Base-by-base conservation (phyloP, 75 land plant species). In the Isoetes taiwanensis region DNA sequence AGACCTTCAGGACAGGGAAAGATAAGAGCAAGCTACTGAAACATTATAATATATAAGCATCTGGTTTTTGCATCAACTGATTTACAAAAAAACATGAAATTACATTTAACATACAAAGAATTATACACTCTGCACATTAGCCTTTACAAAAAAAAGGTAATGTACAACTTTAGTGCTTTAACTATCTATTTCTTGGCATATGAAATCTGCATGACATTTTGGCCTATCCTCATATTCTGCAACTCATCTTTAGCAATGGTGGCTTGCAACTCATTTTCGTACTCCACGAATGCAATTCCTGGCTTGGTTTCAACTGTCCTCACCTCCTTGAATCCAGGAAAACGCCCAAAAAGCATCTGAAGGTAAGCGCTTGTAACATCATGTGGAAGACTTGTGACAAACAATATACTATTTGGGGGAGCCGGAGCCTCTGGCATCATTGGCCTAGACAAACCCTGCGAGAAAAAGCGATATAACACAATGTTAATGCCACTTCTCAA, bases 131-230 rank as follows among this genome's bases (percentile, higher is more conserved):
- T n/a, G n/a, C n/a, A n/a, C n/a, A n/a, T n/a, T n/a, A n/a, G n/a
- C n/a, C n/a, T n/a, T n/a, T n/a, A n/a, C n/a, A n/a, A n/a, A n/a
- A n/a, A n/a, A n/a, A n/a, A n/a, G n/a, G n/a, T n/a, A n/a, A n/a
- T n/a, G n/a, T n/a, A n/a, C n/a, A n/a, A n/a, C n/a, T n/a, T n/a
- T n/a, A n/a, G n/a, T n/a, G n/a, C n/a, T n/a, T n/a, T n/a, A n/a
- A n/a, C n/a, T n/a, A n/a, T 46, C 75, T 76, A 90, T 58, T 85
- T 90, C 84, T 90, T 90, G 9, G 97, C 97, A 73, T 86, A 90
- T 0, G 86, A 68, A 17, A 90, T 74, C 41, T 77, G 57, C 97
- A 90, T 86, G 1, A 86, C 68, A 35, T 82, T 77, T 31, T 78
- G 78, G 20, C 62, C 75, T 5, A 90, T 75, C 64, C 81, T 81